Base-by-base conservation (phyloP, 1,139 yeast species). In the Geotrichum carabidarum region DNA sequence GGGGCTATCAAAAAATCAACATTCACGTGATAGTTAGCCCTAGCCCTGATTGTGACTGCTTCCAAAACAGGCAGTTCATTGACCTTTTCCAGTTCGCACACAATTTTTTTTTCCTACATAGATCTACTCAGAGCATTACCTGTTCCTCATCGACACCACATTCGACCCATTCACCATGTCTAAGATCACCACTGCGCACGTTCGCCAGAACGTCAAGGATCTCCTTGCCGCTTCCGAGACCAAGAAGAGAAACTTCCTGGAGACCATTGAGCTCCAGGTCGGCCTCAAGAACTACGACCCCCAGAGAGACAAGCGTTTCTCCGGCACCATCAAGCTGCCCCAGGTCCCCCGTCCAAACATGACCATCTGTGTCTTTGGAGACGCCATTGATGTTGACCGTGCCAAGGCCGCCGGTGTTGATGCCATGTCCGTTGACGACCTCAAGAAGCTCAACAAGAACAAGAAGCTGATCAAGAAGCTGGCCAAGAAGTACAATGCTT, bases 271-370 rank as follows among this genome's bases (percentile, higher is more conserved):
- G 82, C 86, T 94, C 77, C 99, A 94, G 83, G 96, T 94, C 74
- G 99, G 99, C 78, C 85, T 94, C 74, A 94, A 94, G 93, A 93
- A 93, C 95, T 94, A 94, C 82, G 99, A 94, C 79, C 98, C 99
- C 76, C 99, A 94, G 84, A 91, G 99, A 87, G 99, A 94, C 81
- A 94, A 94, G 93, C 98, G 99, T 89, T 94, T 94, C 98, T 91
- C 98, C 77, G 99, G 99, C 83, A 76, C 98, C 74, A 86, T 94
- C 82, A 93, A 86, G 82, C 84, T 94, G 73, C 99, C 99, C 75
- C 85, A 85, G 76, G 96, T 95, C 69, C 99, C 99, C 82, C 94
- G 99, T 85, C 99, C 99, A 80, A 93, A 93, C 96, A 89, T 94
- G 98, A 88, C 98, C 80, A 80, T 94, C 82, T 94, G 99, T 82